Evolutionary conservation across 2,329 filamentous ascomycete species (phyloP).

Genomic region (Cladosporium sp.): DNA sequence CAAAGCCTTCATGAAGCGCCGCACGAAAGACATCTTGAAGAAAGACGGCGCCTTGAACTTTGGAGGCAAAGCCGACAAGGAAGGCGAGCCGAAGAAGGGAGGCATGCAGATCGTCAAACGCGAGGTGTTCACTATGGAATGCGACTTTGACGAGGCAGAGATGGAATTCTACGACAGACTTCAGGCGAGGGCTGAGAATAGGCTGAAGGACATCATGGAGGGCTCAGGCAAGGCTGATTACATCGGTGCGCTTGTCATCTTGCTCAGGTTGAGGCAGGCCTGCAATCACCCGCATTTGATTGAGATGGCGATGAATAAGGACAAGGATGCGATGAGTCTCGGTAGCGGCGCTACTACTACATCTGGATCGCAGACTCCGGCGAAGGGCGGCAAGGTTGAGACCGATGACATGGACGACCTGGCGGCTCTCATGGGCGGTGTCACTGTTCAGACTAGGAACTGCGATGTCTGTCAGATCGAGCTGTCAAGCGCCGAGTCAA

Average conservation of each 20-base stretch:
- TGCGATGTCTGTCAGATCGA: slow-evolving; percentile 80
- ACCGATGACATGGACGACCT: slow-evolving; percentile 73
- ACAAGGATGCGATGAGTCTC: slow-evolving; percentile 76
- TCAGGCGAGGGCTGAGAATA: slow-evolving; percentile 78
- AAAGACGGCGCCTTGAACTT: slow-evolving; percentile 76
- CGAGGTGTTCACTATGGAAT: slow-evolving; percentile 75
- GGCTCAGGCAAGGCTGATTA: slow-evolving; percentile 75
- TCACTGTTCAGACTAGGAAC: slow-evolving; percentile 71
- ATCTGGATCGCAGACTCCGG: slow-evolving; percentile 42
- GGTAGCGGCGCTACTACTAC: slow-evolving; percentile 23
- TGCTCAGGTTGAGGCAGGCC: slow-evolving; percentile 85
- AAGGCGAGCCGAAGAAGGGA: slow-evolving; percentile 53
- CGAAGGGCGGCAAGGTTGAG: slow-evolving; percentile 45
- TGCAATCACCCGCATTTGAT: slow-evolving; percentile 93
- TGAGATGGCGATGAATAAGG: slow-evolving; percentile 77
- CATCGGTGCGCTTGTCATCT: slow-evolving; percentile 84
- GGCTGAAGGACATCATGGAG: slow-evolving; percentile 80
- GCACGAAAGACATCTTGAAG: slow-evolving; percentile 95
- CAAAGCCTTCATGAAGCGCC: slow-evolving; percentile 96
- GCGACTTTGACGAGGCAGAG: slow-evolving; percentile 75
- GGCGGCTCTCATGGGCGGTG: slow-evolving; percentile 78
- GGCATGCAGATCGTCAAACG: slow-evolving; percentile 90
- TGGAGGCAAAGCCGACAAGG: slow-evolving; percentile 59
- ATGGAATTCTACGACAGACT: slow-evolving; percentile 80
- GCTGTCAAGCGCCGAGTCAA: slow-evolving; percentile 55